Evolutionary conservation across 2,329 filamentous ascomycete genomes (phyloP).

Genomic region (Aspergillus amoenus): DNA sequence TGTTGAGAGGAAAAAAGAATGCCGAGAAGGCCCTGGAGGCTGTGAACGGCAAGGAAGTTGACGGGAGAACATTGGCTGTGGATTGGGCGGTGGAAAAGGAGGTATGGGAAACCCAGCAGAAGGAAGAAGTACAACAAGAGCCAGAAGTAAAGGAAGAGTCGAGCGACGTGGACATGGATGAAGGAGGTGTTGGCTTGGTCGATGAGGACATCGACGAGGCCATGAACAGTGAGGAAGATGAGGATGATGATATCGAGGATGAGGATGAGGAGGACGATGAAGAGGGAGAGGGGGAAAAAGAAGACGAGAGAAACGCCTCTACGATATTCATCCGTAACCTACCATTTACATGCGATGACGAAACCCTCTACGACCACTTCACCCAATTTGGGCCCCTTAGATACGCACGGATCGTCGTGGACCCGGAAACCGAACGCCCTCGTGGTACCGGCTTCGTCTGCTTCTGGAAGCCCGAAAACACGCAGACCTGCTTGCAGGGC

Average conservation of each 20-base stretch:
- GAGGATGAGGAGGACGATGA: constrained; percentile 36
- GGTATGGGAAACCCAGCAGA: constrained; percentile 70
- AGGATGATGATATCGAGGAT: constrained; percentile 35
- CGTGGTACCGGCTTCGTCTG: constrained; percentile 94
- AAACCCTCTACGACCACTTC: constrained; percentile 81
- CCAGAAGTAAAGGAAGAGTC: constrained; percentile 31
- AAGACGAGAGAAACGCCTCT: constrained; percentile 60
- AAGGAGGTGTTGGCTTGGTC: constrained; percentile 22
- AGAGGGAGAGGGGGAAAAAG: constrained; percentile 44
- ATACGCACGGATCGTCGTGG: constrained; percentile 89
- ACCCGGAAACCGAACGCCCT: constrained; percentile 78
- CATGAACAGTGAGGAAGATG: constrained; percentile 42
- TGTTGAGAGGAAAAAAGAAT: constrained; percentile 83
- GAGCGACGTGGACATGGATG: constrained; percentile 59
- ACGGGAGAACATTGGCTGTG: constrained; percentile 84
- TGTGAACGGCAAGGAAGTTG: constrained; percentile 86
- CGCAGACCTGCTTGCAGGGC: constrained; percentile 69
- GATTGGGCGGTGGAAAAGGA: constrained; percentile 96
- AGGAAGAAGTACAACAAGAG: constrained; percentile 38
- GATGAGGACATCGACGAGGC: constrained; percentile 47
- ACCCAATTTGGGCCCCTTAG: constrained; percentile 81
- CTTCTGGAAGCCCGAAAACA: constrained; percentile 77
- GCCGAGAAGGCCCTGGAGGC: constrained; percentile 82
- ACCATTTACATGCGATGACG: constrained; percentile 83
- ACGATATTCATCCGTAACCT: constrained; percentile 94